Evolutionary conservation across 768 basidiomycete species (phyloP).

Genomic region (Daedaleopsis sinensis): DNA sequence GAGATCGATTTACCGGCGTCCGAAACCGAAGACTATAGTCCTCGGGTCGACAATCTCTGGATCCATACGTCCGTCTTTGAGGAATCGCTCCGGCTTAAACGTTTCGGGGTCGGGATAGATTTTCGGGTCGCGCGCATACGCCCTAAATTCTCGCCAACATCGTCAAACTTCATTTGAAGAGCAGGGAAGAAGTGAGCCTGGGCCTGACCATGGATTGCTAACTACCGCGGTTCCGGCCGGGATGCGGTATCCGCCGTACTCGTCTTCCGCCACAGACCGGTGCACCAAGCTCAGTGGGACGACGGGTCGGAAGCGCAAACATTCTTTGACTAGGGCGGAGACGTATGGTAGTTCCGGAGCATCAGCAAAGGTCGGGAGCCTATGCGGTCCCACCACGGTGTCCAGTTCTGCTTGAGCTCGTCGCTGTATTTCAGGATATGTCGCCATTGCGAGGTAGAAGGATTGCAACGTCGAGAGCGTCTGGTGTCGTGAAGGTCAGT

Average conservation of each 20-base stretch:
- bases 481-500: slow-evolving; percentile 8
- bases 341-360: slow-evolving; percentile 24
- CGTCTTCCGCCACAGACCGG: slow-evolving; percentile 26
- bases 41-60: slow-evolving; percentile 8
- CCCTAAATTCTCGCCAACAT: background rate
- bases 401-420: slow-evolving; percentile 34
- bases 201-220: slow-evolving; percentile 22
- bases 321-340: slow-evolving; percentile 26
- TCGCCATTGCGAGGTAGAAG: slow-evolving; percentile 30
- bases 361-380: slow-evolving; percentile 19
- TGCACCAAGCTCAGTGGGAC: slow-evolving; percentile 20
- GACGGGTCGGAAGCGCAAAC: slow-evolving; percentile 24
- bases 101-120: slow-evolving; percentile 17
- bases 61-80: slow-evolving; percentile 10
- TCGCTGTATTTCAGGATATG: slow-evolving; percentile 29
- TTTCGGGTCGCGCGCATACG: slow-evolving; percentile 8
- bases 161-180: background rate
- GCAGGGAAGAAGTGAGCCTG: background rate
- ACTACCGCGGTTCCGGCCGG: slow-evolving; percentile 30
- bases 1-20: slow-evolving; percentile 1
- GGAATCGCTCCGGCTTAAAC: slow-evolving; percentile 24
- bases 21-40: slow-evolving; percentile 13
- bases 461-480: slow-evolving; percentile 23
- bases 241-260: slow-evolving; percentile 32
- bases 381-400: slow-evolving; percentile 13